Evolutionary conservation across 371 early-diverging fungal species (phyloP).

Genomic region (Syncephalis fuscata): DNA sequence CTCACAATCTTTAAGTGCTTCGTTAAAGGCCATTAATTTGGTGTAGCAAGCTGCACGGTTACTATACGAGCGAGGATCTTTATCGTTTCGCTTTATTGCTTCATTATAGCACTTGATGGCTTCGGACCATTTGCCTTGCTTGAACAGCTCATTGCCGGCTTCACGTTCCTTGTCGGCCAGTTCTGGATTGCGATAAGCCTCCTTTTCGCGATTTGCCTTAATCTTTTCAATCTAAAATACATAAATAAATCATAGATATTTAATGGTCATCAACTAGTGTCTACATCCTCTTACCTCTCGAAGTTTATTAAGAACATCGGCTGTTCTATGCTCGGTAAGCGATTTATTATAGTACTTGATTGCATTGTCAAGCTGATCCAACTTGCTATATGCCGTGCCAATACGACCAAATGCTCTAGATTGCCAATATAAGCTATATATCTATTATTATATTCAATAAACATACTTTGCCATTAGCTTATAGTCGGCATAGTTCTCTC

Average conservation of each 20-base stretch:
- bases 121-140: constrained; percentile 67
- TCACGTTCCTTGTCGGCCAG: constrained; percentile 86
- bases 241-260: neutral
- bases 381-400: constrained; percentile 75
- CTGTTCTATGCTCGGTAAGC: constrained; percentile 86
- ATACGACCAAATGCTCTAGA: constrained; percentile 74
- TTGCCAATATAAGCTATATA: neutral
- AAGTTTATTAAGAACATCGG: constrained; percentile 81
- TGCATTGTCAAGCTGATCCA: constrained; percentile 62
- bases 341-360: constrained; percentile 87
- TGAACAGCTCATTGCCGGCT: constrained; percentile 85
- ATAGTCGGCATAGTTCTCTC: constrained; percentile 82
- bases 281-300: constrained; percentile 27
- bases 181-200: constrained; percentile 68
- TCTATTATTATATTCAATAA: constrained; percentile 1
- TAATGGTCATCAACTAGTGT: no score
- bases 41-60: constrained; percentile 95
- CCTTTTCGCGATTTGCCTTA: constrained; percentile 59
- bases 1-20: constrained; percentile 92
- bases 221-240: constrained; percentile 44
- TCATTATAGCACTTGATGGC: constrained; percentile 94
- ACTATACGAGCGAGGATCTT: constrained; percentile 79
- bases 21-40: constrained; percentile 86
- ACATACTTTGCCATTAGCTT: constrained; percentile 80
- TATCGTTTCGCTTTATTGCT: constrained; percentile 87